Conservation (phyloP, 2,329 filamentous ascomycete species). For the Neonectria neomacrospora region DNA sequence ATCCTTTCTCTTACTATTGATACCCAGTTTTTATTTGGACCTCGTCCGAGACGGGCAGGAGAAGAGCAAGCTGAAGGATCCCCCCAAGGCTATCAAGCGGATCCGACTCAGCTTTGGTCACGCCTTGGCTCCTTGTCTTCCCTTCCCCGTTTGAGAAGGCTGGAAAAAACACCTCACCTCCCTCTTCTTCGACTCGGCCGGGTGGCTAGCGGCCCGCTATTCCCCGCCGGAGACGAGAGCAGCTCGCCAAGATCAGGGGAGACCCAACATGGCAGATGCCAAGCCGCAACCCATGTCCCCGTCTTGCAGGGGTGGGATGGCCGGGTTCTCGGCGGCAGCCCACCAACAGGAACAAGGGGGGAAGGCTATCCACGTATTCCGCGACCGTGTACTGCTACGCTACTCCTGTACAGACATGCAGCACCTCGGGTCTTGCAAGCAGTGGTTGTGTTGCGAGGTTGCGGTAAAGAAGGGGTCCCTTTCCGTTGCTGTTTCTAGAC, state of each 20-base stretch:
- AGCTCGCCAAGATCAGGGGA: neutral
- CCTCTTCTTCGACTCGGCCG: neutral
- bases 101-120: neutral
- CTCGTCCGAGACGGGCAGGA: neutral
- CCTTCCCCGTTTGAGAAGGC: neutral
- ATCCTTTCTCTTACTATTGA: neutral
- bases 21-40: neutral
- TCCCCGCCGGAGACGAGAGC: neutral
- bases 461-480: neutral
- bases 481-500: neutral
- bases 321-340: neutral
- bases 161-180: neutral
- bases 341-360: too few species aligned
- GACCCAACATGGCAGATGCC: neutral
- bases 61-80: neutral
- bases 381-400: neutral
- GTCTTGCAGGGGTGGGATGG: neutral
- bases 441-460: neutral
- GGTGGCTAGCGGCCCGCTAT: neutral
- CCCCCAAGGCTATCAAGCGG: neutral
- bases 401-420: neutral
- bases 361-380: constrained; percentile 5
- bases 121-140: neutral
- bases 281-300: neutral
- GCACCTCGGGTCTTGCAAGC: neutral